These are phyloP conservation scores for Colletotrichum cuscutae DNA, from an alignment of 2,329 filamentous ascomycete genomes.

Conservation along the genomic window DNA sequence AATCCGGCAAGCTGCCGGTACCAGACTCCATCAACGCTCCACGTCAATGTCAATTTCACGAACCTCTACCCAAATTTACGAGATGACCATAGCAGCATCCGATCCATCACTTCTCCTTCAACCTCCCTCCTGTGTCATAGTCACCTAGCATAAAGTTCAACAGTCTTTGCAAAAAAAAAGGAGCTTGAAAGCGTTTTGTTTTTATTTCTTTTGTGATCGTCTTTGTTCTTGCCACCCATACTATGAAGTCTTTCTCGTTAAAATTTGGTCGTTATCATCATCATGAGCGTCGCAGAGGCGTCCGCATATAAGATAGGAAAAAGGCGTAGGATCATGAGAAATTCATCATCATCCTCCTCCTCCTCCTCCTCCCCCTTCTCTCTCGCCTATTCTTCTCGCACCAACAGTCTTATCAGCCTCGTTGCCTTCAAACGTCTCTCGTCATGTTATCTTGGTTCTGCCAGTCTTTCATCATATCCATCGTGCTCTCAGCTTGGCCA, in stretches of 20 bases:
- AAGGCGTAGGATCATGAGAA: background rate
- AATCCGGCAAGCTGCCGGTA: too few species aligned
- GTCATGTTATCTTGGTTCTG: background rate
- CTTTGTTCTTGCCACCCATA: constrained; percentile 7
- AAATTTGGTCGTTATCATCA: constrained; percentile 26
- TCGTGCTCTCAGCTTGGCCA: background rate
- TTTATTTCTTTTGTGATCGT: background rate
- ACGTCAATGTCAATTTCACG: too few species aligned
- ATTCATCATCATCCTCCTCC: background rate
- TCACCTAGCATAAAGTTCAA: background rate
- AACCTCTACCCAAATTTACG: too few species aligned
- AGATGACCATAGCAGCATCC: too few species aligned
- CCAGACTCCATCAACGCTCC: too few species aligned
- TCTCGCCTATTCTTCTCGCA: background rate
- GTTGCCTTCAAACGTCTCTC: background rate
- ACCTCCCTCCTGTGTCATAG: background rate
- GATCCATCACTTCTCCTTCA: too few species aligned
- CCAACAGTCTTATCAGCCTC: background rate
- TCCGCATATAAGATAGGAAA: background rate
- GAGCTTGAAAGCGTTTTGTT: constrained; percentile 3
- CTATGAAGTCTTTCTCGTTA: constrained; percentile 15
- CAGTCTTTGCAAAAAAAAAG: background rate
- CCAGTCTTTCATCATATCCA: background rate
- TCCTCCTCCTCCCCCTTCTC: too few species aligned
- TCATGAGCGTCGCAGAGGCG: constrained; percentile 13